Percentiles rank a stretch among this genome's conserved stretches.
Conservation (phyloP, 2,329 filamentous ascomycete genomes). For the Neonectria neomacrospora region DNA sequence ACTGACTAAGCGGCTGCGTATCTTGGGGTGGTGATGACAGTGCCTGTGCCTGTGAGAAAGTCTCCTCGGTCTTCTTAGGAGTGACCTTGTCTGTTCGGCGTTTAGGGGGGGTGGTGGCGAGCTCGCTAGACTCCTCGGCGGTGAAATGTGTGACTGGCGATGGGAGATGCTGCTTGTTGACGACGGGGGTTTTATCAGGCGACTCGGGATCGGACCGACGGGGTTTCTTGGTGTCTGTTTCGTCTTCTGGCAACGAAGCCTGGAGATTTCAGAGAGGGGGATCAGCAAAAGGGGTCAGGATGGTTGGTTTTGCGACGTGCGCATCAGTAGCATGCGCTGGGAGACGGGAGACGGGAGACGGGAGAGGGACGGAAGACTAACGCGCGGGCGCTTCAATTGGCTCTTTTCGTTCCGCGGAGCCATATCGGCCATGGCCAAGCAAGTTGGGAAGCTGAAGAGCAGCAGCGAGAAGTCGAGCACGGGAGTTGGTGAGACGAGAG, state of each 20-base stretch:
- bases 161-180: constrained; percentile 76
- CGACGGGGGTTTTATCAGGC: constrained; percentile 70
- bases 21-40: constrained; percentile 73
- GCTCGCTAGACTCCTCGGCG: constrained; percentile 68
- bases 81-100: constrained; percentile 65
- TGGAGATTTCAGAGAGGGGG: constrained; percentile 50
- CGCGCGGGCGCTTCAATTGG: constrained; percentile 84
- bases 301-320: constrained; percentile 24
- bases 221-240: constrained; percentile 81
- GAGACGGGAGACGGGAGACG: neutral
- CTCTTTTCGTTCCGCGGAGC: constrained; percentile 77
- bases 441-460: constrained; percentile 31
- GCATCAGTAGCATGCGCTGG: constrained; percentile 13
- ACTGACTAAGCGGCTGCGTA: constrained; percentile 73
- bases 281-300: constrained; percentile 37
- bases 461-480: constrained; percentile 31
- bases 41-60: constrained; percentile 56
- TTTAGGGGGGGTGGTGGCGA: constrained; percentile 75
- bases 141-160: constrained; percentile 78
- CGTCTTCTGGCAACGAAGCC: constrained; percentile 73
- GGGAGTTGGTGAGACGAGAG: constrained; percentile 15
- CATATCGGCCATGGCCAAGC: constrained; percentile 55
- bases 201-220: constrained; percentile 80
- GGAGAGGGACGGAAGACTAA: constrained; percentile 57
- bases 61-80: constrained; percentile 62